Evolutionary conservation across 495 filamentous ascomycete genomes (phyloP).

Genomic region (Xylaria cubensis): DNA sequence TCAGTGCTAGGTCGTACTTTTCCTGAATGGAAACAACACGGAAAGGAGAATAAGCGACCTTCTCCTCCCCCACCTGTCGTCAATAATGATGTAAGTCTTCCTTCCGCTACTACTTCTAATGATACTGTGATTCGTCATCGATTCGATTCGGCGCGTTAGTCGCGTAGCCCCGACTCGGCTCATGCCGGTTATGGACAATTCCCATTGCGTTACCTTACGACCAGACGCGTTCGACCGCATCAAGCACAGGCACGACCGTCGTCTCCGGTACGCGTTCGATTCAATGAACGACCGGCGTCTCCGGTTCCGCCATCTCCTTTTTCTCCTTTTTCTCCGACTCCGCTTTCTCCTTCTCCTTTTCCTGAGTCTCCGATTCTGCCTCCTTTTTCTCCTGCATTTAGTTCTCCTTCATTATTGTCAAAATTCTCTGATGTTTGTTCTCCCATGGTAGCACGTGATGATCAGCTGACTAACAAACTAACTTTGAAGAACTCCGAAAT

Average conservation of each 20-base stretch:
- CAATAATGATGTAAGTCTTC: constrained; percentile 22
- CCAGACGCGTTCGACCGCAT: constrained; percentile 13
- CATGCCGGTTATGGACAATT: not conserved
- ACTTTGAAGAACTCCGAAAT: constrained; percentile 22
- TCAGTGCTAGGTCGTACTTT: constrained; percentile 68
- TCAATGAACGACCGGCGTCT: not conserved
- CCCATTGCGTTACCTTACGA: constrained; percentile 1
- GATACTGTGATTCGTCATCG: constrained; percentile 17
- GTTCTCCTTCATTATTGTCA: not conserved
- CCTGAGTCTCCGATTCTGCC: not conserved
- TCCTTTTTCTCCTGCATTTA: not conserved
- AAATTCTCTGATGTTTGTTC: constrained; percentile 25
- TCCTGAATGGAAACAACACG: constrained; percentile 57
- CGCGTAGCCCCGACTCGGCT: constrained; percentile 20
- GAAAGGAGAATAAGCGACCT: constrained; percentile 21
- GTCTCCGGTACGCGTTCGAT: not conserved
- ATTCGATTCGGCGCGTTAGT: constrained; percentile 22
- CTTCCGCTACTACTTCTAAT: not conserved
- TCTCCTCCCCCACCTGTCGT: not conserved
- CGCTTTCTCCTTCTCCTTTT: too few relatives aligned
- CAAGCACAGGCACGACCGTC: not conserved
- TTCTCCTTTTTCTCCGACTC: not conserved
- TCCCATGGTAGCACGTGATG: not conserved
- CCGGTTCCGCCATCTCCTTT: not conserved
- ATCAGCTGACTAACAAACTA: constrained; percentile 1